Evolutionary conservation across 768 basidiomycete species (phyloP).

Genomic region (Xerocomellus intermedius): DNA sequence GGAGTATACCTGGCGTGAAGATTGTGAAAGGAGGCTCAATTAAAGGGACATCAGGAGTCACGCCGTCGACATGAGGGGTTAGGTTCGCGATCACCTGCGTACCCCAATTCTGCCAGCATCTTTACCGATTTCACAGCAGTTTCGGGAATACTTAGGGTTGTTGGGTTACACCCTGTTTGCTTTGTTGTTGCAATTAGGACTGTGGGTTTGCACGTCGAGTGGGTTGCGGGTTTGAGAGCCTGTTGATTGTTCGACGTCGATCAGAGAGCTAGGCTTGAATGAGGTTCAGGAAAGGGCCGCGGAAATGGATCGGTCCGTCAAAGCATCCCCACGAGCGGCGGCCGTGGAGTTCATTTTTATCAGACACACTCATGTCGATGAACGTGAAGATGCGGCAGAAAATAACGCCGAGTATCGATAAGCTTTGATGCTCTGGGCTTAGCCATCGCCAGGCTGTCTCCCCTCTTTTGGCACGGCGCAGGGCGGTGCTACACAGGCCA

Average conservation of each 20-base stretch:
- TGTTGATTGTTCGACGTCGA: not conserved
- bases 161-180: not conserved
- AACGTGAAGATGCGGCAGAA: too few species aligned
- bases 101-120: not conserved
- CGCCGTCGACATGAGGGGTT: slow-evolving; percentile 8
- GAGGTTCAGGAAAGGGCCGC: slow-evolving; percentile 1
- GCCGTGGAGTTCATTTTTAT: not conserved
- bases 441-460: too few species aligned
- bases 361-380: not conserved
- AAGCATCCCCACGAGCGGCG: not conserved
- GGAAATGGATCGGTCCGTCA: slow-evolving; percentile 18
- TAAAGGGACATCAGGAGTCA: slow-evolving; percentile 10
- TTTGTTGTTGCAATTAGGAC: slow-evolving; percentile 5
- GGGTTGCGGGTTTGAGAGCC: not conserved
- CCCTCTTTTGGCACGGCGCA: too few species aligned
- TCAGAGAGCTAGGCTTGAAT: not conserved
- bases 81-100: not conserved
- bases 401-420: too few species aligned
- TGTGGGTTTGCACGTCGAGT: not conserved
- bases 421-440: too few species aligned
- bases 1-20: slow-evolving; percentile 34
- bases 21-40: slow-evolving; percentile 25
- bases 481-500: too few species aligned
- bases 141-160: not conserved
- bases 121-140: slow-evolving; percentile 4